Base-by-base conservation (phyloP, 768 basidiomycete genomes). In the Galerina marginata region DNA sequence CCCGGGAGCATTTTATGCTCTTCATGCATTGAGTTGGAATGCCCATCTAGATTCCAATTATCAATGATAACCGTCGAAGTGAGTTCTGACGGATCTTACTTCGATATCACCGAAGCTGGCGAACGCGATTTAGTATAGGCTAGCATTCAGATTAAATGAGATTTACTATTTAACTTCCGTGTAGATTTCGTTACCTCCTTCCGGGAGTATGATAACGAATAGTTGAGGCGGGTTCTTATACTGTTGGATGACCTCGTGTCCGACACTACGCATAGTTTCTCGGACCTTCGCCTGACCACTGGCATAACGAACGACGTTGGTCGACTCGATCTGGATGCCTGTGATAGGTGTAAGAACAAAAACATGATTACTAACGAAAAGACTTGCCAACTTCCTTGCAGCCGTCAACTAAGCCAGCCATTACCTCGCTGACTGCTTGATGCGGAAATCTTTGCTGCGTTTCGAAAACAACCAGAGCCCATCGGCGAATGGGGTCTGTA, bases 1-100 rank as follows among this genome's bases (percentile, higher is more conserved):
- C 91, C 4, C 82, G 76, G 63, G 74, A 81, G 67, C 89, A 90
- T 66, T 92, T 92, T 4, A 70, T 73, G 15, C 80, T 79, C 71
- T 90, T 91, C 66, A 93, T 65, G 69, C 92, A 93, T 62, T 93
- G 92, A 0, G 92, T 93, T 0, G 91, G 86, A 7, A 92, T 86
- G 25, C 92, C 92, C 65, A 82, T 79, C 86, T 89, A 56, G 3
- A 25, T 47, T 38, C 29, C n/a, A 46, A 12, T 15, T 11, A 43
- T 58, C 20, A 56, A 45, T 25, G 47, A 45, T 10, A 39, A 40
- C 20, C 15, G 29, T 3, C 33, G 39, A 58, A 11, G 4, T 4
- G 6, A 25, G 6, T 15, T 23, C 40, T 5, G 11, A 6, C 26
- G 59, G 1, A 16, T 23, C 47, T 50, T 43, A 50, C 66, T 78